Evolutionary conservation across 2,329 filamentous ascomycete genomes (phyloP).

Genomic region (Corynespora cassiicola): DNA sequence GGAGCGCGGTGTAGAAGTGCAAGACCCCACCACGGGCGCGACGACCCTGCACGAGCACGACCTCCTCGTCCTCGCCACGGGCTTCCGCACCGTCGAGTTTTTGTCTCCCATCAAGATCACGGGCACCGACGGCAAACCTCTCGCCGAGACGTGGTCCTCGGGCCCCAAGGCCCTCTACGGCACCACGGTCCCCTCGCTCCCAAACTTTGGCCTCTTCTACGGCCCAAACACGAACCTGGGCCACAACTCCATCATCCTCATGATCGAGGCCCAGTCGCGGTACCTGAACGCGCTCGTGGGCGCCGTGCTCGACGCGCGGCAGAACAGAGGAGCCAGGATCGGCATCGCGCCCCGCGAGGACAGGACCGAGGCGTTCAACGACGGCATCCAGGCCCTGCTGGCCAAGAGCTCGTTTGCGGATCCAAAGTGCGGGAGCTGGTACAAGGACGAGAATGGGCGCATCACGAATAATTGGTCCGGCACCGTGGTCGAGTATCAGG

Average conservation of each 20-base stretch:
- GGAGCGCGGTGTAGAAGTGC: constrained; percentile 55
- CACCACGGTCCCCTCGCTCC: constrained; percentile 58
- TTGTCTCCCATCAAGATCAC: constrained; percentile 63
- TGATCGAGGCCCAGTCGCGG: constrained; percentile 65
- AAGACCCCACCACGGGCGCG: constrained; percentile 35
- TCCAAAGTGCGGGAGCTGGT: constrained; percentile 62
- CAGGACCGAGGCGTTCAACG: constrained; percentile 54
- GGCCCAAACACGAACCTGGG: constrained; percentile 63
- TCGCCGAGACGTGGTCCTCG: constrained; percentile 61
- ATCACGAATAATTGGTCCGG: constrained; percentile 66
- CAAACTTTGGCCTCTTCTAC: constrained; percentile 65
- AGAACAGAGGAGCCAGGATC: constrained; percentile 47
- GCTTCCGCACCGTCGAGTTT: constrained; percentile 66
- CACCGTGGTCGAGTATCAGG: constrained; percentile 64
- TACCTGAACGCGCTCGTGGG: constrained; percentile 61
- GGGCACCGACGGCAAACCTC: constrained; percentile 50
- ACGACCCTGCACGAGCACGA: constrained; percentile 56
- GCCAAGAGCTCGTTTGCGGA: constrained; percentile 59
- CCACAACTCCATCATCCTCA: constrained; percentile 66
- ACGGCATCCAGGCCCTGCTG: constrained; percentile 53
- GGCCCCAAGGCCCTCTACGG: constrained; percentile 61
- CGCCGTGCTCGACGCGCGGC: constrained; percentile 56
- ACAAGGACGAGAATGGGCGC: constrained; percentile 60
- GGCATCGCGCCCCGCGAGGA: constrained; percentile 53
- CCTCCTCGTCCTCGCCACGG: constrained; percentile 64